Evolutionary conservation across 140 eudicot genomes (phyloP), one percentile per base, ranked within the genome.

Genomic region (Senecio squalidus): DNA sequence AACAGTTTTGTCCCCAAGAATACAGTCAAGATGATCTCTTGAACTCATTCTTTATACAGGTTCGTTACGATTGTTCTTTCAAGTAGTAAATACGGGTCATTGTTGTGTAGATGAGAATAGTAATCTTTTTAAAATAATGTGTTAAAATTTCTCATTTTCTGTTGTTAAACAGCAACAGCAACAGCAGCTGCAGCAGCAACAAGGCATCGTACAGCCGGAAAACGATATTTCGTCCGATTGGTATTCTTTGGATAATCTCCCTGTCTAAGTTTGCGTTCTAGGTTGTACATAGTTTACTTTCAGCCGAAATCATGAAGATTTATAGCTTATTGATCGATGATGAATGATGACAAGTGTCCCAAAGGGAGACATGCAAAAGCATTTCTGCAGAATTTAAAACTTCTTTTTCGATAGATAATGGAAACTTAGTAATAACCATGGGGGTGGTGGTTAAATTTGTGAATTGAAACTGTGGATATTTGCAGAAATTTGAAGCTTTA

Each of bases 21-120:
- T 78, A 58, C 33, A 75, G 71, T 62, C 87, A 71, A 56, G 97
- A 86, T 9, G 94, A 90, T 55, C 77, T 85, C 81, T 64, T 75
- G n/a, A n/a, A n/a, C 22, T 82, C 83, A 39, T 54, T 83, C 47
- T 75, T 83, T 30, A 73, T 83, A 67, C 94, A 85, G 95, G 97
- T 82, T 40, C 51, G 76, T 39, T 52, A 34, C 7, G 6, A 13
- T 44, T 29, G 44, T 44, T 26, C 7, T 56, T 56, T 24, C n/a
- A n/a, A n/a, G n/a, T n/a, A n/a, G n/a, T n/a, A n/a, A n/a, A n/a
- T n/a, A n/a, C n/a, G n/a, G n/a, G n/a, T n/a, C n/a, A n/a, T n/a
- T n/a, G n/a, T n/a, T n/a, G n/a, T n/a, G n/a, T n/a, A n/a, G n/a
- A n/a, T n/a, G n/a, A n/a, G n/a, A n/a, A n/a, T n/a, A n/a, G n/a